Conservation (phyloP, 2,329 filamentous ascomycete species). For the Grosmannia clavigera region DNA sequence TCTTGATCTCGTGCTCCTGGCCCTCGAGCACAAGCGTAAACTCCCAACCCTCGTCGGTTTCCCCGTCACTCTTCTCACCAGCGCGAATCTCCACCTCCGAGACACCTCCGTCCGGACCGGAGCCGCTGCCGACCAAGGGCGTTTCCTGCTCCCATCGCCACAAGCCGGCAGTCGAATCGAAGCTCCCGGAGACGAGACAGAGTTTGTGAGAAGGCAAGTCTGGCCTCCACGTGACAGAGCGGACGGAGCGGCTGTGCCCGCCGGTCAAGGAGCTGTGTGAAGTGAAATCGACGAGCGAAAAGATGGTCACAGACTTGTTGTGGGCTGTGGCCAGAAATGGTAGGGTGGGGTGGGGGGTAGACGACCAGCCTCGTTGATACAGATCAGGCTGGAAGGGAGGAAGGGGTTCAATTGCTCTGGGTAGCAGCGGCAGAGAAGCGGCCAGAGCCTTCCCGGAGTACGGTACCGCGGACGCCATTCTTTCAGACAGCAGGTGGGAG, state of each 20-base stretch:
- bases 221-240: conserved; percentile 80
- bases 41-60: conserved; percentile 58
- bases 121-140: conserved; percentile 13
- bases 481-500: not conserved
- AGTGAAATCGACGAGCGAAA: conserved; percentile 70
- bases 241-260: conserved; percentile 84
- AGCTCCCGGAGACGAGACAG: conserved; percentile 82
- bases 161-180: conserved; percentile 81
- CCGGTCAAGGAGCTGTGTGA: conserved; percentile 70
- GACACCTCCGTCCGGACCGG: conserved; percentile 1
- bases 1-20: conserved; percentile 88
- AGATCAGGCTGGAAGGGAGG: conserved; percentile 42
- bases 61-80: conserved; percentile 11
- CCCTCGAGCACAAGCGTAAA: conserved; percentile 88
- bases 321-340: conserved; percentile 84
- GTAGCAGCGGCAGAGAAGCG: not conserved
- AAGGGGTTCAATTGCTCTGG: conserved; percentile 28
- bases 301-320: conserved; percentile 77
- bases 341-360: conserved; percentile 71
- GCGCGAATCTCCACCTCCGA: conserved; percentile 18
- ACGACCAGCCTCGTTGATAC: conserved; percentile 70
- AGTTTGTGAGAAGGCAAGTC: conserved; percentile 46
- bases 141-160: conserved; percentile 55
- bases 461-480: not conserved
- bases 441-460: not conserved